Evolutionary conservation across 192 early-diverging fungal species (phyloP).

Genomic region (Piromyces sp.): DNA sequence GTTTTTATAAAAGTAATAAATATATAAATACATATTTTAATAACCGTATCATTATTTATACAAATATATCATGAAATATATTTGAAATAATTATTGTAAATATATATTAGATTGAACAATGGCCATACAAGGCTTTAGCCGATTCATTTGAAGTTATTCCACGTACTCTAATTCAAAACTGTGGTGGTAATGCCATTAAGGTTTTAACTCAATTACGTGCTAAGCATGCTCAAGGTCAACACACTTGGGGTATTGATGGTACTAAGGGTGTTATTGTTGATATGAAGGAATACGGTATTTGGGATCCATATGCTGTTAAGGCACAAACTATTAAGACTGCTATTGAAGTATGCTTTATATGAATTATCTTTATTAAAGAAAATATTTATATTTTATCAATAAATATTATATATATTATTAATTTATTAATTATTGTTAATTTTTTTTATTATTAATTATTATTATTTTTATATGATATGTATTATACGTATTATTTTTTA

Average conservation of each 20-base stretch:
- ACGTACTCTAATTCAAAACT: conserved; percentile 95
- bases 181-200: conserved; percentile 96
- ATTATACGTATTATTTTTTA: conserved; percentile 1
- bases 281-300: conserved; percentile 94
- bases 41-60: too few species aligned
- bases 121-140: conserved; percentile 89
- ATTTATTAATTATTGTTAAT: neutral
- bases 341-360: conserved; percentile 43
- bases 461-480: conserved; percentile 7
- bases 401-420: too few species aligned
- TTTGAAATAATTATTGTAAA: neutral
- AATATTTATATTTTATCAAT: too few species aligned
- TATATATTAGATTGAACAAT: conserved; percentile 48
- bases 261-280: conserved; percentile 77
- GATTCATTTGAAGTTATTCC: conserved; percentile 96
- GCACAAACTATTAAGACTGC: conserved; percentile 99
- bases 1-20: too few species aligned
- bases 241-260: conserved; percentile 92
- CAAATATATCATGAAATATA: too few species aligned
- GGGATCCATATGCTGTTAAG: conserved; percentile 99
- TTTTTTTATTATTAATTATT: conserved; percentile 5
- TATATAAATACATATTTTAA: too few species aligned
- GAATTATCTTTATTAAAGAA: too few species aligned
- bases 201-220: conserved; percentile 81
- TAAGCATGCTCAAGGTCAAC: conserved; percentile 77